Percentiles rank a stretch among this genome's conserved stretches.
Evolutionary conservation across 2,329 filamentous ascomycete genomes (phyloP).

Genomic region (Neonectria ditissima): DNA sequence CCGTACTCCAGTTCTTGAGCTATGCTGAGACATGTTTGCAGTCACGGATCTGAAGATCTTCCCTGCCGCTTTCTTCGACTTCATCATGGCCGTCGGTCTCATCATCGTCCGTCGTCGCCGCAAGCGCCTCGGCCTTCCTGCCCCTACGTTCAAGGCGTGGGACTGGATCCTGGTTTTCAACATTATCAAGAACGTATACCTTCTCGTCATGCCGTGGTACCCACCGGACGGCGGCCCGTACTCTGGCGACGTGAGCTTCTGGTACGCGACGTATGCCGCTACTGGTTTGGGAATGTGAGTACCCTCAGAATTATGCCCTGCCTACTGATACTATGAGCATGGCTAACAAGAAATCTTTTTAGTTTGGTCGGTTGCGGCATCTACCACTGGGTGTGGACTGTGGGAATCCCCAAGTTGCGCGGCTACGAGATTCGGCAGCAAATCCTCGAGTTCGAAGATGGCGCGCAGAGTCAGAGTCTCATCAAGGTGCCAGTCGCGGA

Average conservation of each 20-base stretch:
- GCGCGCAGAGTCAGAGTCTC: conserved; percentile 58
- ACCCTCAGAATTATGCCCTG: neutral
- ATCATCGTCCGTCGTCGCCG: conserved; percentile 68
- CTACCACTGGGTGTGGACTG: conserved; percentile 71
- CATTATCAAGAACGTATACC: conserved; percentile 69
- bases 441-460: conserved; percentile 60
- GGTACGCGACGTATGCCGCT: conserved; percentile 77
- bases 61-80: conserved; percentile 67
- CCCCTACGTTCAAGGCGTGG: conserved; percentile 69
- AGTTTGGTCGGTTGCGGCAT: conserved; percentile 64
- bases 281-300: conserved; percentile 74
- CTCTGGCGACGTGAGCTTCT: conserved; percentile 76
- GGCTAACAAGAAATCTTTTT: neutral
- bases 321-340: neutral
- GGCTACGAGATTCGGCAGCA: conserved; percentile 69
- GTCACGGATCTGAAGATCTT: conserved; percentile 71
- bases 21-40: conserved; percentile 47
- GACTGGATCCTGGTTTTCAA: conserved; percentile 68
- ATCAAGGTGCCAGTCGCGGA: conserved; percentile 65
- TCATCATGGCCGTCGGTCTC: conserved; percentile 68
- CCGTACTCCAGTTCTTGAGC: neutral
- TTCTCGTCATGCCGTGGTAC: conserved; percentile 78
- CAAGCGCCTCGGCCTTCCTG: conserved; percentile 60
- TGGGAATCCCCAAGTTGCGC: conserved; percentile 62
- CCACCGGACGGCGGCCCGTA: conserved; percentile 70